phyloP scores from a whole-genome alignment of 208 protist genomes.

The Porcisia deanei region DNA sequence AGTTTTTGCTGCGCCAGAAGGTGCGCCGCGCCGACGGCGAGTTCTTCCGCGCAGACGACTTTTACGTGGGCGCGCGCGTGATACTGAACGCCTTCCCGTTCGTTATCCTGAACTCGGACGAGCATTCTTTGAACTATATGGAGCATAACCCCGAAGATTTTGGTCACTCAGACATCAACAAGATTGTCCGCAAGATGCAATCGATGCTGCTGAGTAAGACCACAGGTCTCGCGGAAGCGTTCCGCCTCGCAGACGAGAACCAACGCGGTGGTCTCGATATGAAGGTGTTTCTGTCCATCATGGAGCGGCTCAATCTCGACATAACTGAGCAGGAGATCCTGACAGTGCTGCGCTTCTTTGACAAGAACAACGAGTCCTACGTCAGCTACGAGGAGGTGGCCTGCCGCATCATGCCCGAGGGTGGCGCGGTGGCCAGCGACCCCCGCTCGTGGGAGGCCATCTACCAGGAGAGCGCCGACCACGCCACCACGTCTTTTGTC shows the following conservation, averaged over 20 bases:
- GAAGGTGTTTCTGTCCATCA: slow-evolving; percentile 76
- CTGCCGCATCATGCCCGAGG: slow-evolving; percentile 76
- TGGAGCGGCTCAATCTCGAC: slow-evolving; percentile 65
- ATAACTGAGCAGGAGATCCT: slow-evolving; percentile 91
- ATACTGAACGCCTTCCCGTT: slow-evolving; percentile 84
- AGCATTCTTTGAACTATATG: slow-evolving; percentile 93
- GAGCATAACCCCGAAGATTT: slow-evolving; percentile 88
- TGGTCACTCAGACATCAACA: slow-evolving; percentile 86
- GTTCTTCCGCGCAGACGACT: slow-evolving; percentile 76
- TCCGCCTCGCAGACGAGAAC: slow-evolving; percentile 68
- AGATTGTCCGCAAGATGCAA: slow-evolving; percentile 86
- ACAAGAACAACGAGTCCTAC: slow-evolving; percentile 90
- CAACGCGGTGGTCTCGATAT: slow-evolving; percentile 70
- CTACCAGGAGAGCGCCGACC: slow-evolving; percentile 64
- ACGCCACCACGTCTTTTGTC: slow-evolving; percentile 61
- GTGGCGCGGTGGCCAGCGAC: slow-evolving; percentile 55
- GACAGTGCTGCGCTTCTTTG: slow-evolving; percentile 92
- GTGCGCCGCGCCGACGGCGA: slow-evolving; percentile 63
- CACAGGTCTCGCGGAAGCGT: slow-evolving; percentile 82
- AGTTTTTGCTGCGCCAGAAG: slow-evolving; percentile 91
- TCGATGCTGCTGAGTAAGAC: slow-evolving; percentile 81
- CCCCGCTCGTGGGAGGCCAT: slow-evolving; percentile 77
- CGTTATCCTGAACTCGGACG: slow-evolving; percentile 83
- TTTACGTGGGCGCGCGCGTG: slow-evolving; percentile 87
- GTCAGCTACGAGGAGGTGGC: slow-evolving; percentile 91